Base-by-base conservation (phyloP, 108 stramenopile species). In the Skeletonema potamos region DNA sequence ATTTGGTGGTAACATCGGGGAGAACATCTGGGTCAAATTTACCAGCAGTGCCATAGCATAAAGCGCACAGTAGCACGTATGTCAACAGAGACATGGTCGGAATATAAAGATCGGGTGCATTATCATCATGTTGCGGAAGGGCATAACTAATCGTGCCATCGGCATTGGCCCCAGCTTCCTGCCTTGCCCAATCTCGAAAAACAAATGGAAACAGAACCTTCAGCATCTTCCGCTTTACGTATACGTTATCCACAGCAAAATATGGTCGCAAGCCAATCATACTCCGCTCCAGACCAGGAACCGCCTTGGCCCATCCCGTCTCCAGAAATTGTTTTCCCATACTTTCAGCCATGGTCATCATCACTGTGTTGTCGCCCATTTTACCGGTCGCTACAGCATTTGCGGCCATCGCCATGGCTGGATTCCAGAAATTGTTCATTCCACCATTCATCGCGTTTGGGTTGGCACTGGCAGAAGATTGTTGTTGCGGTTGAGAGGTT, bases 81-180 rank as follows among this genome's bases (percentile, higher is more conserved):
- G 98, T 98, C 46, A 98, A 84, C 18, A 98, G 84, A 11, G 92
- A 85, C 99, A 99, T 99, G 58, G 84, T 36, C 1, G 99, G 99
- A 17, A 99, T 75, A 81, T 99, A 99, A 60, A 99, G 77, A 86
- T 99, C 99, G 30, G 97, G 97, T 17, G 98, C 97, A 73, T 98
- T 98, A 58, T 86, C 91, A 72, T 99, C 99, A 22, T 82, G 72
- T 44, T 72, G 70, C 7, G 99, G 99, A 10, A 91, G 73, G 18
- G 86, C 91, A 72, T 91, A 96, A 36, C 43, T 54, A 18, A 41
- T n/a, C n/a, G 28, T 33, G 1, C 64, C 61, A 41, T 78, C 77
- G 6, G 66, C 65, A 29, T 32, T 76, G 15, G 30, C 44, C 27
- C 54, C 44, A 67, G 77, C 64, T 68, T 70, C 90, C 56, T 83